Conservation (phyloP, 805 yeast species). For the Metschnikowia cubensis region DNA sequence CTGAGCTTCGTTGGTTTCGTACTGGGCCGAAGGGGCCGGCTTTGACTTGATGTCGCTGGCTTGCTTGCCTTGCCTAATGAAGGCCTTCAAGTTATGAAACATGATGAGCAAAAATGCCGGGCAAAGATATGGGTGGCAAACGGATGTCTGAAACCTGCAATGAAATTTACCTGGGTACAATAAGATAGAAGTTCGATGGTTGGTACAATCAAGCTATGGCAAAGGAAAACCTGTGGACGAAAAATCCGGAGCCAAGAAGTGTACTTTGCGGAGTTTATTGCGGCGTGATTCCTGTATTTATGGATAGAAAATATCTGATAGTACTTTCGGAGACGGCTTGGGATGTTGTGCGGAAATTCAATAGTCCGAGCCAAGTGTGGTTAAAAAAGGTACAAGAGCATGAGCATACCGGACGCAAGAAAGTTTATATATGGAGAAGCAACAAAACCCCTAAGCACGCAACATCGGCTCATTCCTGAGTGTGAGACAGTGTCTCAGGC, state of each 20-base stretch:
- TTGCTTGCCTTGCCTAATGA: constrained; percentile 61
- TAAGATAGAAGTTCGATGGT: too few relatives aligned
- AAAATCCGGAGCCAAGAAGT: background rate
- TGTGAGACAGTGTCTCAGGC: constrained; percentile 3
- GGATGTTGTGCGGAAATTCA: background rate
- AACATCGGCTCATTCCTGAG: background rate
- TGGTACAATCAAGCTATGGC: background rate
- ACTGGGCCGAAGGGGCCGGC: background rate
- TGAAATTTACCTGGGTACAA: background rate
- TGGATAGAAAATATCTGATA: background rate
- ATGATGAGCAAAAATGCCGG: constrained; percentile 9
- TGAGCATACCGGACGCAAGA: background rate
- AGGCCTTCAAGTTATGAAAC: constrained; percentile 51
- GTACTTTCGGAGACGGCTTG: background rate
- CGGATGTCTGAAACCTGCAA: too few relatives aligned
- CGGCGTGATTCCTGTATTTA: constrained; percentile 4
- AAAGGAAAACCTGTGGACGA: background rate
- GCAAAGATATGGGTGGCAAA: too few relatives aligned
- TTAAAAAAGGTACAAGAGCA: background rate
- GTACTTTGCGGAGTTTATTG: background rate
- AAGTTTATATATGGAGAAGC: background rate
- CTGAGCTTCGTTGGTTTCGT: background rate
- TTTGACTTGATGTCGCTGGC: constrained; percentile 36
- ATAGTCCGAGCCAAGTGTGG: background rate
- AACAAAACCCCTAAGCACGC: background rate